These are phyloP conservation scores for Aeminium ludgeri DNA, from an alignment of 495 filamentous ascomycete species.

Conservation along the genomic window DNA sequence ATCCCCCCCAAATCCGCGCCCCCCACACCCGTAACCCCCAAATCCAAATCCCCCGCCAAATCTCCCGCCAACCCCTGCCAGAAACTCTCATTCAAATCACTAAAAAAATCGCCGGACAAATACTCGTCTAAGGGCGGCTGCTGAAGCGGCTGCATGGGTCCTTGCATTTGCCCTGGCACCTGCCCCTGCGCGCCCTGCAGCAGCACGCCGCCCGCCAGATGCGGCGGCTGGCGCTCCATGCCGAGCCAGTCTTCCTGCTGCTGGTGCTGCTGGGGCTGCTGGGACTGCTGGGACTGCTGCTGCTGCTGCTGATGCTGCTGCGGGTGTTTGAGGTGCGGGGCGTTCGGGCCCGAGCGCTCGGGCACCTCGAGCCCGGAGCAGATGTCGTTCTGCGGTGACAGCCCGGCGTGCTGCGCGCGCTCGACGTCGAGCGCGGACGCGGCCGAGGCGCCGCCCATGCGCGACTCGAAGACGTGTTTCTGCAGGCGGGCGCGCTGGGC, in stretches of 20 bases:
- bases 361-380: no score
- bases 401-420: no score
- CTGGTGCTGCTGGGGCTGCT: not conserved
- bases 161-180: not conserved
- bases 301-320: not conserved
- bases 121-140: constrained; percentile 11
- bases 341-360: no score
- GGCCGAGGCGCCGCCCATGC: no score
- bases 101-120: constrained; percentile 12
- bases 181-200: not conserved
- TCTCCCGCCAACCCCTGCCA: constrained; percentile 10
- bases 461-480: constrained; percentile 13
- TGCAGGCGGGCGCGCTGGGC: constrained; percentile 7
- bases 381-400: no score
- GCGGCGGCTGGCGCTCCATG: not conserved
- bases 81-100: constrained; percentile 11
- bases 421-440: no score
- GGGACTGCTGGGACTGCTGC: no score
- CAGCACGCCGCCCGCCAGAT: not conserved
- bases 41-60: constrained; percentile 5
- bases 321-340: no score
- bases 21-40: constrained; percentile 9
- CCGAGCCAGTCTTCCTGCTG: no score
- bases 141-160: constrained; percentile 3
- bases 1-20: no score